phyloP scores from a whole-genome alignment of 2,329 filamentous ascomycete genomes.

The Cercospora sesami region DNA sequence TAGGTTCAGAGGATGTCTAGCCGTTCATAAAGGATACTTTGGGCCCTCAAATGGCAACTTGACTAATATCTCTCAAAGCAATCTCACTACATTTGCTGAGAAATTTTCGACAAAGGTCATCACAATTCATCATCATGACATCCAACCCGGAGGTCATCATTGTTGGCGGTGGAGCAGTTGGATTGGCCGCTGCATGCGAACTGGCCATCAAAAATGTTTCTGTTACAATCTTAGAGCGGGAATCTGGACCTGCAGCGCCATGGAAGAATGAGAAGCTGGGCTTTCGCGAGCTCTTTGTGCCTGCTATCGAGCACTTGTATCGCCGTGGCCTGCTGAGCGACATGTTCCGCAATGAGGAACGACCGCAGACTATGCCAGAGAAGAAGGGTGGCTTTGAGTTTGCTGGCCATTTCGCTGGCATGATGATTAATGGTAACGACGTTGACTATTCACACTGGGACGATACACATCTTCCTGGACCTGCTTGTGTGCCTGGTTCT shows the following conservation, averaged over 20 bases:
- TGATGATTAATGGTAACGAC: constrained; percentile 3
- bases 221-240: not conserved
- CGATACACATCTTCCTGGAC: constrained; percentile 2
- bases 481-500: not conserved
- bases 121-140: not conserved
- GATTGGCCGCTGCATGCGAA: not conserved
- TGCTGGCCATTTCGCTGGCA: not conserved
- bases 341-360: not conserved
- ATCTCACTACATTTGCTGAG: not conserved
- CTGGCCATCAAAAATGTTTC: not conserved
- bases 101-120: not conserved
- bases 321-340: constrained; percentile 9
- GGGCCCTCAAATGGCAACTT: not conserved
- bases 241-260: not conserved
- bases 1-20: not conserved
- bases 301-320: constrained; percentile 1
- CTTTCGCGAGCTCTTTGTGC: not conserved
- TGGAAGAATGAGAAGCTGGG: constrained; percentile 1
- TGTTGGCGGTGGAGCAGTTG: constrained; percentile 4
- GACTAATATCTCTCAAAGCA: not conserved
- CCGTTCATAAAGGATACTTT: not conserved
- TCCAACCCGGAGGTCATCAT: not conserved
- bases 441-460: not conserved
- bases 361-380: not conserved
- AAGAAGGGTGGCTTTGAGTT: not conserved